Evolutionary conservation across 768 basidiomycete genomes (phyloP).

Genomic region (Tricholoma bakamatsutake): DNA sequence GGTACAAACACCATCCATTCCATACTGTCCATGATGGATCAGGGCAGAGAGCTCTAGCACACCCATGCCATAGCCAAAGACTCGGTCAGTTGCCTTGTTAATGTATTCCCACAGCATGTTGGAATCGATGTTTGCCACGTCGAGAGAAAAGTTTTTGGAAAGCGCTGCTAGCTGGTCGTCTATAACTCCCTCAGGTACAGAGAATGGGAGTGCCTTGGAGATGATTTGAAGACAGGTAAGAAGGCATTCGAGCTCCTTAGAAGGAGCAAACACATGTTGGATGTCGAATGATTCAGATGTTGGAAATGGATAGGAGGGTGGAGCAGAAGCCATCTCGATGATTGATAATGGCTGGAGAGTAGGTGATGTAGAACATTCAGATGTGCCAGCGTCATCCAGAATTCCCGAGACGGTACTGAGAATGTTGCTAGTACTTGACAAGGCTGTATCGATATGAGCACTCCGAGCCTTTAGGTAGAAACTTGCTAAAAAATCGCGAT

Average conservation of each 20-base stretch:
- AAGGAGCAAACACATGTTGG: neutral
- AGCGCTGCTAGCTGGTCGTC: too few relatives aligned
- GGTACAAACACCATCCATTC: constrained; percentile 1
- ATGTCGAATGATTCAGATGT: neutral
- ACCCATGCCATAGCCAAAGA: neutral
- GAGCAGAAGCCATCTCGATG: too few relatives aligned
- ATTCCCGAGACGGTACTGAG: neutral
- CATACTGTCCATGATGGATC: neutral
- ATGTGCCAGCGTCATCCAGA: neutral
- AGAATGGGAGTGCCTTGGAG: too few relatives aligned
- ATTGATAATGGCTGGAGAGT: too few relatives aligned
- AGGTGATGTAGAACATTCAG: neutral
- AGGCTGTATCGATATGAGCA: too few relatives aligned
- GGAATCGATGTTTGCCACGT: neutral
- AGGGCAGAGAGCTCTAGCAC: neutral
- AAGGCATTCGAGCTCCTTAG: neutral
- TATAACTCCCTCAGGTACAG: too few relatives aligned
- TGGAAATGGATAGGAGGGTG: neutral
- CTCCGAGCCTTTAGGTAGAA: too few relatives aligned
- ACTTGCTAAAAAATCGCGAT: too few relatives aligned
- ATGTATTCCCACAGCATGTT: neutral
- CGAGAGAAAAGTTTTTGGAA: too few relatives aligned
- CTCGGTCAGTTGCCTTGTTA: neutral
- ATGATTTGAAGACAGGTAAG: neutral
- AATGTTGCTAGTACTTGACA: neutral